phyloP scores from a whole-genome alignment of 2,329 filamentous ascomycete genomes.

The Macrophomina pseudophaseolina region DNA sequence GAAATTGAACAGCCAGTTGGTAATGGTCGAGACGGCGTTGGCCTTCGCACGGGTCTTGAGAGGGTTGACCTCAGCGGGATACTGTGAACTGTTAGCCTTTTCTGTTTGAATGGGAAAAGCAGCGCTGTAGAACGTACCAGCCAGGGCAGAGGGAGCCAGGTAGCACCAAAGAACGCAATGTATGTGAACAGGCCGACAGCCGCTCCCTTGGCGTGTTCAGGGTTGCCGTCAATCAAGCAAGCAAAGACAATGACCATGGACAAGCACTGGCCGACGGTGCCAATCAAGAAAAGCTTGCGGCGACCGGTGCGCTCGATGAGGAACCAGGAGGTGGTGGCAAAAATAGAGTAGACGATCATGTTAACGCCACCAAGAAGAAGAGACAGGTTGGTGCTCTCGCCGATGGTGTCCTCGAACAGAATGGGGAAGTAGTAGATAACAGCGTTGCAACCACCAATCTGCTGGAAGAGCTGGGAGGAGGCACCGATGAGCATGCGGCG shows the following conservation, averaged over 20 bases:
- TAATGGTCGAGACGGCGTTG: constrained; percentile 59
- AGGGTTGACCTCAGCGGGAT: constrained; percentile 57
- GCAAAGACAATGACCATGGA: constrained; percentile 57
- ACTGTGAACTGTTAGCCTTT: constrained; percentile 26
- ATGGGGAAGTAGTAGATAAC: constrained; percentile 53
- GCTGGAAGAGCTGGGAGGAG: constrained; percentile 65
- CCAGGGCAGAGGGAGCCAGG: constrained; percentile 69
- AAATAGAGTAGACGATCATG: constrained; percentile 62
- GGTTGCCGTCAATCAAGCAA: constrained; percentile 46
- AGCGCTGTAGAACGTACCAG: constrained; percentile 40
- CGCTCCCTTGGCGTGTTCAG: constrained; percentile 51
- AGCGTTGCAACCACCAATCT: constrained; percentile 60
- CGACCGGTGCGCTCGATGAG: constrained; percentile 66
- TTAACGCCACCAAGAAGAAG: constrained; percentile 55
- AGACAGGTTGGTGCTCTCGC: constrained; percentile 47
- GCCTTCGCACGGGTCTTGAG: constrained; percentile 62
- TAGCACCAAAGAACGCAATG: constrained; percentile 71
- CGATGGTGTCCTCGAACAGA: constrained; percentile 57
- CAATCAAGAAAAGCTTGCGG: constrained; percentile 49
- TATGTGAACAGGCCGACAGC: constrained; percentile 70
- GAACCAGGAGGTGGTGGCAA: constrained; percentile 66
- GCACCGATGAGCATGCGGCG: constrained; percentile 67
- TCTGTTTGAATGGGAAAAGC: constrained; percentile 32
- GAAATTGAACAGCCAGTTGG: constrained; percentile 62
- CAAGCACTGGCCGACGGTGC: constrained; percentile 57